Base-by-base conservation (phyloP, 2,329 filamentous ascomycete genomes). In the Xylariaceae sp. region DNA sequence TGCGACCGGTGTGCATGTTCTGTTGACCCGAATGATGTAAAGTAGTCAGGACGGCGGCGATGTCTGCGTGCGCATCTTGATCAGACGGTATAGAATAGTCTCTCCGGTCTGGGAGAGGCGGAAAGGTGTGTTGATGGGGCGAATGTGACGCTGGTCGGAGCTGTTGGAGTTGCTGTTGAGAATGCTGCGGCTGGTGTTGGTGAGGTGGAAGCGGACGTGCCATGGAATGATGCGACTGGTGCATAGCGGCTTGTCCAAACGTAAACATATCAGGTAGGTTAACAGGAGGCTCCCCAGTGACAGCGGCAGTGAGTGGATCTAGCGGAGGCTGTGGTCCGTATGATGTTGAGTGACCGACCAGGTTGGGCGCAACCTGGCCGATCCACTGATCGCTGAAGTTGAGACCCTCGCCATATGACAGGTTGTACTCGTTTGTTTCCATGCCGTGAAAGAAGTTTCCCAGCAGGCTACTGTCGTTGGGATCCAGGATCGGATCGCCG, bases 331-430 rank as follows among this genome's bases (percentile, higher is more conserved):
- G 81, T 53, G 83, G 80, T 15, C 85, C 84, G 63, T 83, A 82
- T 2, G 84, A 87, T 17, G 86, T 87, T 1, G 82, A 77, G 10
- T 86, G 84, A 54, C 86, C 86, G 74, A 89, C 82, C 64, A 88
- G 85, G 53, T 80, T 80, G 1, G 86, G 86, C 4, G 86, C 86
- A 17, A 88, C 74, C 60, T 84, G 82, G 51, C 78, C 62, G 55
- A 67, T 72, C 82, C 82, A 86, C 57, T 76, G 74, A 47, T 80
- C 78, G 66, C 71, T 80, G 65, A 77, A 80, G 64, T 77, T 76
- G 44, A 79, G 74, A 8, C 79, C 77, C 65, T 82, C 80, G 50
- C 79, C 79, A 62, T 80, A 82, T 4, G 78, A 78, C 39, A 77
- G 73, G 61, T 75, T 77, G 66, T 78, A 82, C 39, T 80, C 75